Percentiles rank a stretch among this genome's conserved stretches.
Evolutionary conservation across 805 yeast species (phyloP).

Genomic region (Gaillardinia entomophila): DNA sequence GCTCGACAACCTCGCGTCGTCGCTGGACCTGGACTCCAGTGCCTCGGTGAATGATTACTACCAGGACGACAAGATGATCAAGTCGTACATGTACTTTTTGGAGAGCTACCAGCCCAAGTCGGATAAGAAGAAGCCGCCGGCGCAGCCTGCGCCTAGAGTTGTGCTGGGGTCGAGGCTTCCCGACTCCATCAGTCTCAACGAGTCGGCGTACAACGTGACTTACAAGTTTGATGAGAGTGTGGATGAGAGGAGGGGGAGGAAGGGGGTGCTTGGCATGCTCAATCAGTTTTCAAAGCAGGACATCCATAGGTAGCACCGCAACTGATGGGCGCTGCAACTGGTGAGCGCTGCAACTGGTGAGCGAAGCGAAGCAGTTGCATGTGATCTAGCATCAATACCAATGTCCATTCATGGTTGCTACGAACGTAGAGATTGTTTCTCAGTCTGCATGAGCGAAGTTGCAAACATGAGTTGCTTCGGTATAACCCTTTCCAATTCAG

Average conservation of each 20-base stretch:
- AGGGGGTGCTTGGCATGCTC: slow-evolving; percentile 72
- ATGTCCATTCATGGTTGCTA: no score
- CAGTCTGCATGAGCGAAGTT: no score
- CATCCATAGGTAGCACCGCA: slow-evolving; percentile 18
- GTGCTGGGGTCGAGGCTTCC: background rate
- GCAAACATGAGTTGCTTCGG: background rate
- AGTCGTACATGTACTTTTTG: slow-evolving; percentile 79
- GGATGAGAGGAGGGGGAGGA: slow-evolving; percentile 23
- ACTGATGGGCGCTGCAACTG: no score
- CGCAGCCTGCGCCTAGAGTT: background rate
- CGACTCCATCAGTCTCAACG: slow-evolving; percentile 9
- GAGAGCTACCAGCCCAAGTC: slow-evolving; percentile 63
- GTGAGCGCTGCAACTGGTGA: no score
- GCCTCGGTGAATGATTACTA: slow-evolving; percentile 33
- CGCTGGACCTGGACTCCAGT: slow-evolving; percentile 17
- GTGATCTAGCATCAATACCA: no score
- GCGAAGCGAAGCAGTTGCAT: no score
- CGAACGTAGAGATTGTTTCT: no score
- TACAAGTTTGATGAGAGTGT: slow-evolving; percentile 15
- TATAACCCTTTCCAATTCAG: background rate
- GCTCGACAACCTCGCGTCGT: slow-evolving; percentile 9
- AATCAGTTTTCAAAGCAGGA: slow-evolving; percentile 70
- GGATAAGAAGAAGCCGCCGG: slow-evolving; percentile 3
- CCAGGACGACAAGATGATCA: slow-evolving; percentile 84
- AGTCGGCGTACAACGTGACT: slow-evolving; percentile 22